A percentile compares a stretch with the other conserved stretches of the same genome.
Evolutionary conservation across 257 asterid species (phyloP).

Genomic region (Fraxinus pennsylvanica): DNA sequence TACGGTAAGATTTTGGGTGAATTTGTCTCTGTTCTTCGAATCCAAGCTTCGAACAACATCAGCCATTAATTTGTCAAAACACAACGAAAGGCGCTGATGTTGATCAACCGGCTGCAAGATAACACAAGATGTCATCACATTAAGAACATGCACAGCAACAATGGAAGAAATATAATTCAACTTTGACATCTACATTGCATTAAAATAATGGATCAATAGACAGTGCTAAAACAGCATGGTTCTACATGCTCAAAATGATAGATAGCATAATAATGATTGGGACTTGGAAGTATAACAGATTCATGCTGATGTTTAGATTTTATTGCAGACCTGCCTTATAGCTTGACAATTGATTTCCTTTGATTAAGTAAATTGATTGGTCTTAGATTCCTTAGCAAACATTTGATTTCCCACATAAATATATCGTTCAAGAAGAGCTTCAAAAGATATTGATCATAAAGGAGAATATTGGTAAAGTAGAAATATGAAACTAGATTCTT

Average conservation of each 20-base stretch:
- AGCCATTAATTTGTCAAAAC: conserved; percentile 84
- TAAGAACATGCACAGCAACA: neutral
- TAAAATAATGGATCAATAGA: neutral
- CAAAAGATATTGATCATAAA: too few relatives aligned
- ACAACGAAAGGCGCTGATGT: conserved; percentile 78
- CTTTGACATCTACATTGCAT: neutral
- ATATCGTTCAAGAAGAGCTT: neutral
- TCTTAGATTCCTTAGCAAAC: neutral
- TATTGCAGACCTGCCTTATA: neutral
- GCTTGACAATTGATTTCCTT: neutral
- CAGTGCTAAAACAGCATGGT: neutral
- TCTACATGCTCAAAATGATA: neutral
- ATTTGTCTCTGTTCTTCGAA: conserved; percentile 92
- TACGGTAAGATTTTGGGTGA: conserved; percentile 78
- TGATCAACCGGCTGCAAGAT: conserved; percentile 77
- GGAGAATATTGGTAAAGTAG: neutral
- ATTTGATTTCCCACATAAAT: too few relatives aligned
- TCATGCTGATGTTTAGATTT: neutral
- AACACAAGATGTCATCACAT: conserved; percentile 18
- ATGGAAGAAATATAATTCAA: conserved; percentile 7
- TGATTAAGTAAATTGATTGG: neutral
- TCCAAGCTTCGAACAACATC: conserved; percentile 82
- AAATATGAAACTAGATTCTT: too few relatives aligned
- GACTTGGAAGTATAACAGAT: neutral
- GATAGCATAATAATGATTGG: neutral